phyloP scores from a whole-genome alignment of 768 basidiomycete genomes.

The Goffeauzyma gilvescens region DNA sequence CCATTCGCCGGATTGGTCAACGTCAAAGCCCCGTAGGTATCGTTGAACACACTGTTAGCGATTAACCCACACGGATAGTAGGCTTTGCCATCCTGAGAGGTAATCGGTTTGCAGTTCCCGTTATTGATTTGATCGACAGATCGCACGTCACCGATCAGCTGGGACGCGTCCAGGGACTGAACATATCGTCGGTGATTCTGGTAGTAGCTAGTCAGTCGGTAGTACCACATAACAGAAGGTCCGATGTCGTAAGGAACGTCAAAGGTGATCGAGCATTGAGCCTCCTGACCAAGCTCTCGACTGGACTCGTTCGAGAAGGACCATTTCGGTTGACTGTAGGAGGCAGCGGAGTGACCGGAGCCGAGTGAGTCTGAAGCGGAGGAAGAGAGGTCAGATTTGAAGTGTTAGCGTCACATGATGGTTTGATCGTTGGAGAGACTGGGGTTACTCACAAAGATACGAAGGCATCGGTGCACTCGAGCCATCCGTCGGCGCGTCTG shows the following conservation, averaged over 20 bases:
- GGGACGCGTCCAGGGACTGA: slow-evolving; percentile 64
- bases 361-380: slow-evolving; percentile 29
- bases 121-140: slow-evolving; percentile 30
- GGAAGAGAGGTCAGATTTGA: not conserved
- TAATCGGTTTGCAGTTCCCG: slow-evolving; percentile 78
- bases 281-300: slow-evolving; percentile 33
- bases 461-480: slow-evolving; percentile 42
- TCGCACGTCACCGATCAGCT: slow-evolving; percentile 49
- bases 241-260: slow-evolving; percentile 56
- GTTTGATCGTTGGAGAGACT: not conserved
- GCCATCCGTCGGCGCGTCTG: slow-evolving; percentile 37
- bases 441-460: not conserved
- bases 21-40: slow-evolving; percentile 34
- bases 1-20: too few relatives aligned
- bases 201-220: slow-evolving; percentile 49
- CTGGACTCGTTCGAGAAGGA: slow-evolving; percentile 46
- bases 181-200: slow-evolving; percentile 98
- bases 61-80: slow-evolving; percentile 94
- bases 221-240: slow-evolving; percentile 39
- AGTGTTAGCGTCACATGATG: slow-evolving; percentile 45
- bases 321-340: slow-evolving; percentile 45
- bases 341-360: slow-evolving; percentile 32
- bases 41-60: slow-evolving; percentile 92
- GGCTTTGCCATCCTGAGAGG: slow-evolving; percentile 37
- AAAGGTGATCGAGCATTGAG: slow-evolving; percentile 64